Conservation (phyloP, 805 yeast species). For the Kuraishia capsulata region DNA sequence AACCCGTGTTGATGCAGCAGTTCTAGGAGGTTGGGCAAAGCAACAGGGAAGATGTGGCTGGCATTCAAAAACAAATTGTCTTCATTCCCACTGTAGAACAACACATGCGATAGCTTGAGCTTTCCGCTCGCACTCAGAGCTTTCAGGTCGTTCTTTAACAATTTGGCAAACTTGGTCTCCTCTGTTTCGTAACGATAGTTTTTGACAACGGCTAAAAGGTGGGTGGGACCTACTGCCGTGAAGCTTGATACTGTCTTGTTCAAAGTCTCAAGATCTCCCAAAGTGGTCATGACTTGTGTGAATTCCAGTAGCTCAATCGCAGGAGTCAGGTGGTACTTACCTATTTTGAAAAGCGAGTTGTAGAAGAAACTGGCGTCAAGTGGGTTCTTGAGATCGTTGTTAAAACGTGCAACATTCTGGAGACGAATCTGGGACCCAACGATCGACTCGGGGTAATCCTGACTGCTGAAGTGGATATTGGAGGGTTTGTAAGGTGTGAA, state of each 20-base stretch:
- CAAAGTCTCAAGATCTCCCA: slow-evolving; percentile 57
- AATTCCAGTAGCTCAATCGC: slow-evolving; percentile 78
- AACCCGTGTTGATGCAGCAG: slow-evolving; percentile 70
- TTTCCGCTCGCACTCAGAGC: slow-evolving; percentile 14
- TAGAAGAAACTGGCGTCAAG: slow-evolving; percentile 50
- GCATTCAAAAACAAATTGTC: slow-evolving; percentile 39
- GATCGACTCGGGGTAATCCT: slow-evolving; percentile 23
- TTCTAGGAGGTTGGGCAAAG: slow-evolving; percentile 68
- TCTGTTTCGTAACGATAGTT: slow-evolving; percentile 79
- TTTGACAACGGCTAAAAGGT: slow-evolving; percentile 60
- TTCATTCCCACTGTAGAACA: slow-evolving; percentile 13
- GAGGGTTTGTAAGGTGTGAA: slow-evolving; percentile 30
- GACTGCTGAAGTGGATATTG: slow-evolving; percentile 13
- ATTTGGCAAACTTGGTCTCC: slow-evolving; percentile 57
- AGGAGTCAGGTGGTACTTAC: slow-evolving; percentile 61
- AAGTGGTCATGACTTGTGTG: slow-evolving; percentile 76
- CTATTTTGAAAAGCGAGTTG: slow-evolving; percentile 53
- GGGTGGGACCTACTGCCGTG: slow-evolving; percentile 54
- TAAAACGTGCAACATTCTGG: slow-evolving; percentile 20
- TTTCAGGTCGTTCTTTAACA: slow-evolving; percentile 34
- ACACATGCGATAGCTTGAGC: slow-evolving; percentile 5
- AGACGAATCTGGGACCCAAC: slow-evolving; percentile 12
- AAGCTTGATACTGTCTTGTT: slow-evolving; percentile 43
- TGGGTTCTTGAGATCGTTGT: slow-evolving; percentile 26
- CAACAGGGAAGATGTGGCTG: slow-evolving; percentile 42